These are phyloP conservation scores for Alternaria conjuncta DNA, from an alignment of 2,329 filamentous ascomycete species.

Conservation along the genomic window DNA sequence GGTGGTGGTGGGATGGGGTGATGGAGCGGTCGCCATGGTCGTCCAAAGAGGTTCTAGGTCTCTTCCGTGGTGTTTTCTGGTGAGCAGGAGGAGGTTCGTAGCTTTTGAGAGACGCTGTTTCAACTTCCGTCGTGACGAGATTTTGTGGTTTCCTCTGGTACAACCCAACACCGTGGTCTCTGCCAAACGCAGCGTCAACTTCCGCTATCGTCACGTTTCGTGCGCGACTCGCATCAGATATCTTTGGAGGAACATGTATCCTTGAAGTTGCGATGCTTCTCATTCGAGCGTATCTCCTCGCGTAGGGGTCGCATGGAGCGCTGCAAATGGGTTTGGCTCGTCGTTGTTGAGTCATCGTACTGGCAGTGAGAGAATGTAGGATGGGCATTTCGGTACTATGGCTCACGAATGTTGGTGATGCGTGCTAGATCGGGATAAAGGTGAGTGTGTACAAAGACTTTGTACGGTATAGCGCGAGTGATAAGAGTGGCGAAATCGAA, in stretches of 20 bases:
- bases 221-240: neutral
- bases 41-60: accelerated
- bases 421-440: neutral
- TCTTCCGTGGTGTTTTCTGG: neutral
- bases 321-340: neutral
- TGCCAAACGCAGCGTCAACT: neutral
- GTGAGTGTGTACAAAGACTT: neutral
- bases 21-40: too few relatives aligned
- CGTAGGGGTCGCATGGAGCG: neutral
- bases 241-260: neutral
- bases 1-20: too few relatives aligned
- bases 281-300: neutral
- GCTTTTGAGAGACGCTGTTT: neutral
- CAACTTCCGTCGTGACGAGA: neutral
- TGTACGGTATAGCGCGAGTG: neutral
- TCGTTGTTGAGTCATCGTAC: neutral
- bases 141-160: neutral
- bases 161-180: neutral
- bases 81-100: neutral
- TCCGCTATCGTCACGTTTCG: neutral
- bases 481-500: neutral
- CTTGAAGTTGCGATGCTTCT: neutral
- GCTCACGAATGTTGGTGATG: neutral
- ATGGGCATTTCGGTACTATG: neutral
- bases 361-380: neutral